These are phyloP conservation scores for Hymenoscyphus infarciens DNA, from an alignment of 2,329 filamentous ascomycete genomes.

Conservation along the genomic window DNA sequence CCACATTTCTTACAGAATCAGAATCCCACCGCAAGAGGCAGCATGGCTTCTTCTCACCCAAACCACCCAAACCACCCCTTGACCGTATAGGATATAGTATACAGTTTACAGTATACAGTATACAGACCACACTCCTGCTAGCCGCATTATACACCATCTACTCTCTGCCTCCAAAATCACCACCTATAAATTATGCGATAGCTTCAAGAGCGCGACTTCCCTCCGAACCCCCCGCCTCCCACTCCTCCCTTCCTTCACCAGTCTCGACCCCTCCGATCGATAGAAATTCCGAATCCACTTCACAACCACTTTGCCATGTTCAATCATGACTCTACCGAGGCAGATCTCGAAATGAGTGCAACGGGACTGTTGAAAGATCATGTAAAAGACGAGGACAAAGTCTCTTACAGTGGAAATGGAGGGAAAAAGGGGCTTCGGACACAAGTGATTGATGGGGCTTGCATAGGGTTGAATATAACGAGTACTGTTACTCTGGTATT, in stretches of 20 bases:
- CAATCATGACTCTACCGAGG: slow-evolving; percentile 14
- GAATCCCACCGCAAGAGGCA: background rate
- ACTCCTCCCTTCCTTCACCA: slow-evolving; percentile 1
- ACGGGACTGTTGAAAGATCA: slow-evolving; percentile 20
- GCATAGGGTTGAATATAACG: slow-evolving; percentile 42
- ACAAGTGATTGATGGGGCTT: slow-evolving; percentile 25
- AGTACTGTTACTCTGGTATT: slow-evolving; percentile 43
- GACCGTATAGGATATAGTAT: too few relatives aligned
- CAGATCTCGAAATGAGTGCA: slow-evolving; percentile 30
- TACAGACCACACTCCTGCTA: background rate
- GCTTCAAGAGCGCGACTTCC: background rate
- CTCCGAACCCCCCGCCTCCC: background rate
- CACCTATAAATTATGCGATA: background rate
- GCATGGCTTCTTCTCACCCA: background rate
- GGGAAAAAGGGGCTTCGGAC: slow-evolving; percentile 17
- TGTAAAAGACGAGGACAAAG: slow-evolving; percentile 9
- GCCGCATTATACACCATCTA: background rate
- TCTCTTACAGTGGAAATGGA: background rate
- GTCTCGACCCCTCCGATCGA: background rate
- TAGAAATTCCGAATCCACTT: background rate
- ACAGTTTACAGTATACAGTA: too few relatives aligned
- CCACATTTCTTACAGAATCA: background rate
- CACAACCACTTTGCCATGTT: slow-evolving; percentile 9
- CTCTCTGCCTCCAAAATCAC: background rate
- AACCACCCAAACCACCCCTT: background rate